Evolutionary conservation across 2,329 filamentous ascomycete species (phyloP).

Genomic region (Fusarium annulatum): DNA sequence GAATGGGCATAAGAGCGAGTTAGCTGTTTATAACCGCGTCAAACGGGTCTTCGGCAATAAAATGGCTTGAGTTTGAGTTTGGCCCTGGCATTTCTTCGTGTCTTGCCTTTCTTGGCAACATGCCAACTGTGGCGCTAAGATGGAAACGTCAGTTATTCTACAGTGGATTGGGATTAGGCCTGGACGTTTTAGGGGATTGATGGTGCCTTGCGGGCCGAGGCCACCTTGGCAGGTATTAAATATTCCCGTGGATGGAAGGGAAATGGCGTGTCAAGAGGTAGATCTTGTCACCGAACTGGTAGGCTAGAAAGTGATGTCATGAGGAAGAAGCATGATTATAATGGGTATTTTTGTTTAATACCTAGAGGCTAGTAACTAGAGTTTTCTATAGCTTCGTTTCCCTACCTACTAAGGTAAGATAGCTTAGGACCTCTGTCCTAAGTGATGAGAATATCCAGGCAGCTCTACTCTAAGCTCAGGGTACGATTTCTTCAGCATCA

Average conservation of each 20-base stretch:
- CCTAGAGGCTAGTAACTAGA: accelerated
- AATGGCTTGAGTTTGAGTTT: background rate
- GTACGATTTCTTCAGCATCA: accelerated
- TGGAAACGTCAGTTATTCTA: background rate
- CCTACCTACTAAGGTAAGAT: accelerated
- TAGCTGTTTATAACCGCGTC: background rate
- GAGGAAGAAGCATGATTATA: accelerated
- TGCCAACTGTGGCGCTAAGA: conserved; percentile 11
- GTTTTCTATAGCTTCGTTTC: too few relatives aligned
- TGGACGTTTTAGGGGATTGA: background rate
- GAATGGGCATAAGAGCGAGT: background rate
- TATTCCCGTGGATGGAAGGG: background rate
- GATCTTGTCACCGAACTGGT: accelerated
- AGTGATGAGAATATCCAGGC: background rate
- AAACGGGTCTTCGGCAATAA: background rate
- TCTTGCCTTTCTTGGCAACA: conserved; percentile 2
- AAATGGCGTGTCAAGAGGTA: accelerated
- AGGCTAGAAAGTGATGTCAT: background rate
- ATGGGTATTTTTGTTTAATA: accelerated
- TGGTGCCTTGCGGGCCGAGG: background rate
- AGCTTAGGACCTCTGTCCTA: accelerated
- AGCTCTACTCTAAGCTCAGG: accelerated
- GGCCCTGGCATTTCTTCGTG: background rate
- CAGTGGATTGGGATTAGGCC: accelerated
- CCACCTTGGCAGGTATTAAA: background rate